A percentile compares a stretch with the other conserved stretches of the same genome.
phyloP scores from a whole-genome alignment of 768 basidiomycete species.

The Lentinula raphanica region DNA sequence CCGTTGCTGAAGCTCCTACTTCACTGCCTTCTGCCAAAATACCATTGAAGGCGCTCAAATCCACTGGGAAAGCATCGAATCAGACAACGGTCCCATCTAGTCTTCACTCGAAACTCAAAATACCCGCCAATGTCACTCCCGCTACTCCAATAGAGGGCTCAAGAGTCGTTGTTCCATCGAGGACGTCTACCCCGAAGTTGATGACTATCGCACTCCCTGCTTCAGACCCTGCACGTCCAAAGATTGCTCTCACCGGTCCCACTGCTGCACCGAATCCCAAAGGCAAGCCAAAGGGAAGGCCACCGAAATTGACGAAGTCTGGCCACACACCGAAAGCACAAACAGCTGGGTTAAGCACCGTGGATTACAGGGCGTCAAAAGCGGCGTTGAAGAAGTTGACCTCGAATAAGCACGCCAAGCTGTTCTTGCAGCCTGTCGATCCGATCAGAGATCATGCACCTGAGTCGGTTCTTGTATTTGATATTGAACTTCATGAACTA shows the following conservation, averaged over 20 bases:
- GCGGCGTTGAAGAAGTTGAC: slow-evolving; percentile 78
- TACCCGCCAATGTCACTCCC: slow-evolving; percentile 34
- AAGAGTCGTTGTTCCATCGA: slow-evolving; percentile 13
- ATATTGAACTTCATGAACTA: background rate
- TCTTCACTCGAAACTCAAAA: slow-evolving; percentile 54
- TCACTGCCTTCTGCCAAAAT: slow-evolving; percentile 51
- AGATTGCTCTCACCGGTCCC: background rate
- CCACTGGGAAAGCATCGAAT: slow-evolving; percentile 12
- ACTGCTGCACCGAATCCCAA: slow-evolving; percentile 22
- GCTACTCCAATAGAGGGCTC: slow-evolving; percentile 1
- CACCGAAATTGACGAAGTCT: slow-evolving; percentile 30
- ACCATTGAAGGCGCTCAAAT: slow-evolving; percentile 35
- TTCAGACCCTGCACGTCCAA: slow-evolving; percentile 7
- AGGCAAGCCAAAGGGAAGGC: slow-evolving; percentile 16
- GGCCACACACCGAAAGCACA: slow-evolving; percentile 65
- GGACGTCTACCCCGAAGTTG: slow-evolving; percentile 15
- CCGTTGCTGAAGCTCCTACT: slow-evolving; percentile 57
- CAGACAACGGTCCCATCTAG: slow-evolving; percentile 37
- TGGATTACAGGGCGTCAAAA: slow-evolving; percentile 71
- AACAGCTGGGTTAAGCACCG: slow-evolving; percentile 66
- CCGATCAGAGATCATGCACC: slow-evolving; percentile 90
- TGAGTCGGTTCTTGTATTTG: slow-evolving; percentile 46
- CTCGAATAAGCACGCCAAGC: slow-evolving; percentile 61
- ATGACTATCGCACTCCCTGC: slow-evolving; percentile 16
- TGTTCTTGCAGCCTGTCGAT: slow-evolving; percentile 91